Conservation (phyloP, 805 yeast genomes). For the Sugiyamaella valdiviana region DNA sequence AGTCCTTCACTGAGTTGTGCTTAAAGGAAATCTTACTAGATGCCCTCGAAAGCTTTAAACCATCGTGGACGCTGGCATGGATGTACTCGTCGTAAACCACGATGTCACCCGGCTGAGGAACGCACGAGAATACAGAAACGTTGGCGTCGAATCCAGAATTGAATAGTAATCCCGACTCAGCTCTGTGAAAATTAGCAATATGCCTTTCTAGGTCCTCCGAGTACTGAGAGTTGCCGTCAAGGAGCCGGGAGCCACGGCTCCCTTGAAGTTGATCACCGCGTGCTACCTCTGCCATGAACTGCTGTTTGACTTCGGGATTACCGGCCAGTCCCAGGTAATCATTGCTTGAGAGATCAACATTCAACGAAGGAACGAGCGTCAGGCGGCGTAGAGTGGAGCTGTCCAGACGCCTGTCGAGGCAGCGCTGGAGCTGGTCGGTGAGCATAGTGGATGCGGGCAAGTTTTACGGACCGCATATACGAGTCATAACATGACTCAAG, state of each 20-base stretch:
- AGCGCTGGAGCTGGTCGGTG: background rate
- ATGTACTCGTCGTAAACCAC: slow-evolving; percentile 23
- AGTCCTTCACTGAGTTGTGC: slow-evolving; percentile 17
- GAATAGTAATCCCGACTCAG: slow-evolving; percentile 20
- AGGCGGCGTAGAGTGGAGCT: background rate
- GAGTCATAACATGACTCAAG: slow-evolving; percentile 4
- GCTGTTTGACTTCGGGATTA: slow-evolving; percentile 5
- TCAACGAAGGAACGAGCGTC: background rate
- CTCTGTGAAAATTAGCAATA: slow-evolving; percentile 19
- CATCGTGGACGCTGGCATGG: slow-evolving; percentile 27
- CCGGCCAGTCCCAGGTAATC: slow-evolving; percentile 19
- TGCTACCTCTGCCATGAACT: slow-evolving; percentile 11
- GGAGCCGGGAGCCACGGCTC: slow-evolving; percentile 23
- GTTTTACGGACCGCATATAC: background rate
- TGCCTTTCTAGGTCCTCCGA: slow-evolving; percentile 17
- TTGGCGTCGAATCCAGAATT: slow-evolving; percentile 26
- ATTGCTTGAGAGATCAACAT: slow-evolving; percentile 23
- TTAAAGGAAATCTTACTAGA: slow-evolving; percentile 5
- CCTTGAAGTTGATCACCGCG: slow-evolving; percentile 10
- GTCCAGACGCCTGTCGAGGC: background rate
- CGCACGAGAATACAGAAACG: slow-evolving; percentile 18
- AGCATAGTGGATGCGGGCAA: background rate
- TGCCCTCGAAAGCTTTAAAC: slow-evolving; percentile 21
- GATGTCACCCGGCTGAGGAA: slow-evolving; percentile 22
- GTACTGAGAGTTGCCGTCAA: slow-evolving; percentile 23